A percentile compares a stretch with the other conserved stretches of the same genome.
Evolutionary conservation across 2,329 filamentous ascomycete species (phyloP).

Genomic region (Dactylella cylindrospora): DNA sequence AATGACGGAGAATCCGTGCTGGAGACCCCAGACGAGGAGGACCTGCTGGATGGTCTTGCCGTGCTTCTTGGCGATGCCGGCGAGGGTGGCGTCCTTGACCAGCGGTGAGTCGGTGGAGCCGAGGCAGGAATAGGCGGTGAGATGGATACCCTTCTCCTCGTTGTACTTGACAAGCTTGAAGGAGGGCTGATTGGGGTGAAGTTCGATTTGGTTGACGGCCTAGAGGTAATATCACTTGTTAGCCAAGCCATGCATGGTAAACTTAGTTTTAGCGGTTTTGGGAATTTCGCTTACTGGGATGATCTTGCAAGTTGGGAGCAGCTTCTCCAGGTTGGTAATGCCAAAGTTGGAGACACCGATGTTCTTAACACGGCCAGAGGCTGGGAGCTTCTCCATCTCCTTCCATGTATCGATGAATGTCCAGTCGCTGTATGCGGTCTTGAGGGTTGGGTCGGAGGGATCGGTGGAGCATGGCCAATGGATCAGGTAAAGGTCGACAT

Average conservation of each 20-base stretch:
- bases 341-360: conserved; percentile 87
- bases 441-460: conserved; percentile 58
- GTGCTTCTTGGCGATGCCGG: conserved; percentile 65
- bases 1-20: conserved; percentile 79
- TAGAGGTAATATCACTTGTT: conserved; percentile 54
- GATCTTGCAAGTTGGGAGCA: conserved; percentile 67
- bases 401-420: conserved; percentile 77
- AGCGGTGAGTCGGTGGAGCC: conserved; percentile 67
- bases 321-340: conserved; percentile 75
- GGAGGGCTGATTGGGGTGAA: conserved; percentile 79
- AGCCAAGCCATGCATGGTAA: not conserved
- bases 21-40: conserved; percentile 75
- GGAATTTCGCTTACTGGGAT: conserved; percentile 51
- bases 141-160: conserved; percentile 72
- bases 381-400: conserved; percentile 70
- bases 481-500: conserved; percentile 57
- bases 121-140: conserved; percentile 72
- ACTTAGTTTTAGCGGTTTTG: not conserved
- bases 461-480: conserved; percentile 70
- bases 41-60: conserved; percentile 73
- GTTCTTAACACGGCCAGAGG: conserved; percentile 71
- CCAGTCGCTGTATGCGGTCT: conserved; percentile 74
- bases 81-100: conserved; percentile 66
- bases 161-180: conserved; percentile 74
- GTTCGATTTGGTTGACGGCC: conserved; percentile 79